Evolutionary conservation across 2,329 filamentous ascomycete species (phyloP).

Genomic region (Claviceps paspali): DNA sequence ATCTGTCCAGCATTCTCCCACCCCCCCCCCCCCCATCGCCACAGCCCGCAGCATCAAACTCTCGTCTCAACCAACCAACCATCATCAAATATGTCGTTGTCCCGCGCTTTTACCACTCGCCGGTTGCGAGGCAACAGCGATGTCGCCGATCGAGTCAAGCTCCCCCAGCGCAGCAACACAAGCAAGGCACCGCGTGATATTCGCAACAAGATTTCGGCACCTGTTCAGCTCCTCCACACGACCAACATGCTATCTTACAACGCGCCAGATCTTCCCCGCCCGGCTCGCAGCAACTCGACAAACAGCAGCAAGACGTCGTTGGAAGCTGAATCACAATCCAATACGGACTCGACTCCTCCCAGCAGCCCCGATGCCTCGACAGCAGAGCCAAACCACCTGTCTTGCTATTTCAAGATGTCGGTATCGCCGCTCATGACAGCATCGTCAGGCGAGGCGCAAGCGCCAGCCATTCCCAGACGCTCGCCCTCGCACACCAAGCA

Average conservation of each 20-base stretch:
- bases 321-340: constrained; percentile 55
- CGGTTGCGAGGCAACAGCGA: constrained; percentile 39
- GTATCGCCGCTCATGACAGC: constrained; percentile 20
- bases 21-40: constrained; percentile 5
- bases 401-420: constrained; percentile 47
- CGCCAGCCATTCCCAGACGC: constrained; percentile 53
- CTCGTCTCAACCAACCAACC: not conserved
- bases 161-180: constrained; percentile 35
- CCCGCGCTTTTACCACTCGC: constrained; percentile 57
- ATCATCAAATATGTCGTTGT: constrained; percentile 34
- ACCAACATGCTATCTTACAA: constrained; percentile 96
- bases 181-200: constrained; percentile 29
- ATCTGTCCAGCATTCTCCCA: not conserved
- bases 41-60: not conserved
- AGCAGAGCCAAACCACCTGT: constrained; percentile 50
- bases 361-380: constrained; percentile 54
- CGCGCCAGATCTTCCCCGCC: constrained; percentile 61
- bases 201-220: constrained; percentile 68
- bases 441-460: constrained; percentile 20
- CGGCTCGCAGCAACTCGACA: constrained; percentile 34
- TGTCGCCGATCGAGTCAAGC: constrained; percentile 24
- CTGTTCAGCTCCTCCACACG: constrained; percentile 76
- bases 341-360: constrained; percentile 41
- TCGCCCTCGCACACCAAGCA: constrained; percentile 82
- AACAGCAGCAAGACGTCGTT: constrained; percentile 47